Conservation (phyloP, 352 stramenopile genomes). For the Blastocystis sp. region DNA sequence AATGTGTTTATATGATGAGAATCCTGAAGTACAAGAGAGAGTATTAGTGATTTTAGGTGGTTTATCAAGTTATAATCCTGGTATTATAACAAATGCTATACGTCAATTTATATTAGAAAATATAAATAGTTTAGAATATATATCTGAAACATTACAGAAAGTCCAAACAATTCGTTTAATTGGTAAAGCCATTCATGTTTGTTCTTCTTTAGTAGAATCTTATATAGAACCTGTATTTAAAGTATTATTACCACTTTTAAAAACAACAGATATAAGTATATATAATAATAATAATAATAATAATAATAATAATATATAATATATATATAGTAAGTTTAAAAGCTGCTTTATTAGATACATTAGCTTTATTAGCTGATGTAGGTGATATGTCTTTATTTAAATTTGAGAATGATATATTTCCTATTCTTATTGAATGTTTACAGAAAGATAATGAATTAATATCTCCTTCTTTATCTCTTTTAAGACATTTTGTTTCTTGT, state of each 20-base stretch:
- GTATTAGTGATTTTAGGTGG: constrained; percentile 74
- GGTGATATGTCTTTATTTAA: constrained; percentile 28
- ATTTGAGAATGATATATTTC: constrained; percentile 37
- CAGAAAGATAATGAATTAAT: constrained; percentile 38
- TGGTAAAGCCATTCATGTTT: constrained; percentile 41
- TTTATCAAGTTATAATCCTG: constrained; percentile 73
- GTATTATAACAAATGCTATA: constrained; percentile 74
- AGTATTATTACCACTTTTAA: constrained; percentile 23
- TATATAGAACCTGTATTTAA: constrained; percentile 34
- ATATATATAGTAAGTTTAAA: constrained; percentile 7
- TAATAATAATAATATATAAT: background rate
- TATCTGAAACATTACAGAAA: constrained; percentile 57
- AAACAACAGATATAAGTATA: constrained; percentile 8
- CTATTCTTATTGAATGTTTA: constrained; percentile 38
- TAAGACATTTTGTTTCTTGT: constrained; percentile 32
- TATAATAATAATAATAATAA: background rate
- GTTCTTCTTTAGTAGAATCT: constrained; percentile 37
- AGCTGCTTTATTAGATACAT: constrained; percentile 24
- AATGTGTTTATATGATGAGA: constrained; percentile 77
- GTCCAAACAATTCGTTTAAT: constrained; percentile 67
- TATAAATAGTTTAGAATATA: constrained; percentile 76
- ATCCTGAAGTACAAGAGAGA: constrained; percentile 62
- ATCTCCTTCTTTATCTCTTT: constrained; percentile 10
- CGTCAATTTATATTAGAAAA: constrained; percentile 73
- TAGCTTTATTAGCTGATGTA: constrained; percentile 27